Percentiles rank a stretch among this genome's conserved stretches.
phyloP scores from a whole-genome alignment of 768 basidiomycete species.

The Lentinula detonsa region DNA sequence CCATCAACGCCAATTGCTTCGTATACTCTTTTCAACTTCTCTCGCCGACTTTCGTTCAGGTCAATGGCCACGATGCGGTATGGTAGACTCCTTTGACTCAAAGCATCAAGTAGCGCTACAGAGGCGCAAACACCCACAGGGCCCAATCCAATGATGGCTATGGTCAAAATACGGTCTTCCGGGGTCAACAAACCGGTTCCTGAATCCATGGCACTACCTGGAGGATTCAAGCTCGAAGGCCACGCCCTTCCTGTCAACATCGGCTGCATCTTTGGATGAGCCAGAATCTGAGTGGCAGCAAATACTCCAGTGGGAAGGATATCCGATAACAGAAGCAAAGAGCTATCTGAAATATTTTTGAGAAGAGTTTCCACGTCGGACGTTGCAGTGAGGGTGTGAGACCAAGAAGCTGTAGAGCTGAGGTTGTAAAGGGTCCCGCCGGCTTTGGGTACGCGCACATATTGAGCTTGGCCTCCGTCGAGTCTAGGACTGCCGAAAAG shows the following conservation, averaged over 20 bases:
- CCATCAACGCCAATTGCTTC: constrained; percentile 37
- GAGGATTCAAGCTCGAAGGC: constrained; percentile 39
- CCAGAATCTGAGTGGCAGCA: constrained; percentile 64
- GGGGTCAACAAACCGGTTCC: not conserved
- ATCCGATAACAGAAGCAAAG: constrained; percentile 67
- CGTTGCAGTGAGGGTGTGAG: constrained; percentile 14
- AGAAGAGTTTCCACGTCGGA: not conserved
- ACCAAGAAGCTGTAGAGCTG: constrained; percentile 40
- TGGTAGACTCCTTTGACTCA: constrained; percentile 36
- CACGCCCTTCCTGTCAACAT: constrained; percentile 54
- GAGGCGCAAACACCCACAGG: constrained; percentile 73
- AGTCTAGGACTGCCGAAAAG: constrained; percentile 64
- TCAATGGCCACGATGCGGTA: constrained; percentile 65
- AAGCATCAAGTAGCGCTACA: constrained; percentile 57
- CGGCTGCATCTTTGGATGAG: constrained; percentile 65
- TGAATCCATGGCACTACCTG: constrained; percentile 4
- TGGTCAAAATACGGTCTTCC: constrained; percentile 45
- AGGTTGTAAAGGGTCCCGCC: constrained; percentile 74
- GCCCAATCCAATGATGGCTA: constrained; percentile 71
- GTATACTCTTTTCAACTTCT: constrained; percentile 57
- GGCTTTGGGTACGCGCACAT: constrained; percentile 70
- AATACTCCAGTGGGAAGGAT: constrained; percentile 80
- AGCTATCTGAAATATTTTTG: constrained; percentile 46
- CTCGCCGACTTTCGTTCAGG: constrained; percentile 46
- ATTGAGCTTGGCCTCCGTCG: constrained; percentile 77